Conservation (phyloP, 2,329 filamentous ascomycete species). For the Trichoderma hamatum region DNA sequence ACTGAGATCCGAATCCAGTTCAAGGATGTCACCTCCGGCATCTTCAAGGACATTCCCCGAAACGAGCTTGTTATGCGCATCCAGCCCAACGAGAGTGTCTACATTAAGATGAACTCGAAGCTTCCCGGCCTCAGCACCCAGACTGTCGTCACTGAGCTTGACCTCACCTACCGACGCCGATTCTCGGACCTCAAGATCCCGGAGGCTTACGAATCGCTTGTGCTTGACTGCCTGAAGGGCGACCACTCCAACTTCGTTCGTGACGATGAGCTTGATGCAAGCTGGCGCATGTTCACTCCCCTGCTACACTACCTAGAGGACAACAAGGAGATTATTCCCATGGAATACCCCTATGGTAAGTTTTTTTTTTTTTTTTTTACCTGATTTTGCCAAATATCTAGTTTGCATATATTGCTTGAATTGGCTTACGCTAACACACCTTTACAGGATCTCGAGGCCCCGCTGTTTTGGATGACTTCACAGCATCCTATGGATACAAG, state of each 20-base stretch:
- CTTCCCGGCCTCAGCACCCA: constrained; percentile 98
- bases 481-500: constrained; percentile 96
- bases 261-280: constrained; percentile 94
- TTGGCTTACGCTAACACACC: constrained; percentile 30
- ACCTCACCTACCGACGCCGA: constrained; percentile 94
- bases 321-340: constrained; percentile 98
- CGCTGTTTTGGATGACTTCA: constrained; percentile 96
- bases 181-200: constrained; percentile 99
- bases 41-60: constrained; percentile 99
- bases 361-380: constrained; percentile 32
- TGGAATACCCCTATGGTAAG: constrained; percentile 99
- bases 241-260: constrained; percentile 99
- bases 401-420: neutral
- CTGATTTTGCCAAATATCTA: neutral
- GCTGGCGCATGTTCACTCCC: constrained; percentile 98
- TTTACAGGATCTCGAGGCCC: constrained; percentile 86
- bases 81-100: constrained; percentile 98
- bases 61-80: constrained; percentile 99
- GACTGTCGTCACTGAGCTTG: constrained; percentile 96
- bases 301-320: constrained; percentile 97
- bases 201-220: constrained; percentile 97
- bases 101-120: constrained; percentile 99
- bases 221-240: constrained; percentile 95
- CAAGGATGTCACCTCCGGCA: constrained; percentile 98
- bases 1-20: constrained; percentile 99